These are phyloP conservation scores for Globisporangium heterothallicum DNA, from an alignment of 352 stramenopile species.

Conservation along the genomic window DNA sequence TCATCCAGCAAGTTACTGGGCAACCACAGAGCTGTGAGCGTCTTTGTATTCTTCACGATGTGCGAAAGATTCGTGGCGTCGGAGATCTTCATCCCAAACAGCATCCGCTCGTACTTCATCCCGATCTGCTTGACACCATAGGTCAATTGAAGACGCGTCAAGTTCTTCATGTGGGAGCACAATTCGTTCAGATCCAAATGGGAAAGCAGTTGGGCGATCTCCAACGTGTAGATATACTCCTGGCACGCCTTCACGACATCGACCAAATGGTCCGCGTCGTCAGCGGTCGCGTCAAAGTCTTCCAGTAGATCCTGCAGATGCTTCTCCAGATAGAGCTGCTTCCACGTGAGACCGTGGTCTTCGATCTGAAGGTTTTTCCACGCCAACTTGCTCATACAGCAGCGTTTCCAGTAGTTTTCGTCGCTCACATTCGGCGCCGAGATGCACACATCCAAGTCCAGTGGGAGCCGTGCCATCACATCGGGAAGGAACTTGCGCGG, in stretches of 20 bases:
- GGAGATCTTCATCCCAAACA: constrained; percentile 95
- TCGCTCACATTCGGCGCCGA: constrained; percentile 84
- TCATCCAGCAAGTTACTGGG: constrained; percentile 90
- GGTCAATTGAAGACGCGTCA: constrained; percentile 79
- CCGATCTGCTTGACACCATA: constrained; percentile 89
- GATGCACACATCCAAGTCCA: constrained; percentile 79
- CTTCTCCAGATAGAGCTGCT: constrained; percentile 89
- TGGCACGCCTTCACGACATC: constrained; percentile 68
- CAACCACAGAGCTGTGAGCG: constrained; percentile 87
- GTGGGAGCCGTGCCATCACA: constrained; percentile 70
- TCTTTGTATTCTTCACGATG: constrained; percentile 74
- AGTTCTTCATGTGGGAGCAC: constrained; percentile 81
- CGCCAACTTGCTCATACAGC: constrained; percentile 69
- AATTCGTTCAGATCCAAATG: constrained; percentile 88
- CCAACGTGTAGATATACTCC: constrained; percentile 89
- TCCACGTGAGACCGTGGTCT: constrained; percentile 91
- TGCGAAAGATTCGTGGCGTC: constrained; percentile 89
- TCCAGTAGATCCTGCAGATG: constrained; percentile 75
- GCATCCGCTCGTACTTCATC: constrained; percentile 93
- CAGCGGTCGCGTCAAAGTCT: constrained; percentile 49
- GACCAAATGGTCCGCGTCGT: constrained; percentile 62
- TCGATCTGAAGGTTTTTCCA: constrained; percentile 90
- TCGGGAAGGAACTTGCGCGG: constrained; percentile 77
- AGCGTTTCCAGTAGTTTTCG: constrained; percentile 93
- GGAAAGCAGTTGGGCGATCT: constrained; percentile 83